These are phyloP conservation scores for Hygrophila difformis DNA, from an alignment of 257 asterid species.

Conservation along the genomic window DNA sequence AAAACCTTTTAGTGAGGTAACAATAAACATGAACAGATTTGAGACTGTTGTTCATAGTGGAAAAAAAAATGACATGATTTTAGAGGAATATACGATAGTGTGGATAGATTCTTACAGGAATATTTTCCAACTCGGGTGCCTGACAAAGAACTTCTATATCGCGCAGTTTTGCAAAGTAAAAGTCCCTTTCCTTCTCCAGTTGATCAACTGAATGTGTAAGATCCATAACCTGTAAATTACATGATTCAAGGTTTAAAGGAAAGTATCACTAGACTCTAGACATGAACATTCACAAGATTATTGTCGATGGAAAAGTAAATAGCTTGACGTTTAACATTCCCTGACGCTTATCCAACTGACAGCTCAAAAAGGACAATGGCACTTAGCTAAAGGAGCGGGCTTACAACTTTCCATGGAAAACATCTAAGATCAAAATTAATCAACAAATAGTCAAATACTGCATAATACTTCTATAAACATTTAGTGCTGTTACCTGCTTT, in stretches of 20 bases:
- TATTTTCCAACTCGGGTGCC: constrained; percentile 46
- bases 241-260: neutral
- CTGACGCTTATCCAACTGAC: too few relatives aligned
- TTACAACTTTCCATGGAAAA: too few relatives aligned
- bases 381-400: too few relatives aligned
- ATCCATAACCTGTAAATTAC: constrained; percentile 45
- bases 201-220: constrained; percentile 66
- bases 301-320: neutral
- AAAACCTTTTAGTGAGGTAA: too few relatives aligned
- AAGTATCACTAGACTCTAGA: neutral
- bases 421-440: too few relatives aligned
- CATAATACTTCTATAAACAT: constrained; percentile 1
- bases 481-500: constrained; percentile 47
- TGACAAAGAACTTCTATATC: constrained; percentile 86
- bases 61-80: too few relatives aligned
- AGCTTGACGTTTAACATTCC: too few relatives aligned
- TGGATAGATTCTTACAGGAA: constrained; percentile 27
- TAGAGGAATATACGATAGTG: too few relatives aligned
- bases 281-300: neutral
- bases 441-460: too few relatives aligned
- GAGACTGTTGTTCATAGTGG: too few relatives aligned
- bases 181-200: constrained; percentile 90
- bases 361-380: too few relatives aligned
- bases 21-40: too few relatives aligned
- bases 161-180: constrained; percentile 72